These are phyloP conservation scores for Neonectria hederae DNA, from an alignment of 2,329 filamentous ascomycete species.

Conservation along the genomic window DNA sequence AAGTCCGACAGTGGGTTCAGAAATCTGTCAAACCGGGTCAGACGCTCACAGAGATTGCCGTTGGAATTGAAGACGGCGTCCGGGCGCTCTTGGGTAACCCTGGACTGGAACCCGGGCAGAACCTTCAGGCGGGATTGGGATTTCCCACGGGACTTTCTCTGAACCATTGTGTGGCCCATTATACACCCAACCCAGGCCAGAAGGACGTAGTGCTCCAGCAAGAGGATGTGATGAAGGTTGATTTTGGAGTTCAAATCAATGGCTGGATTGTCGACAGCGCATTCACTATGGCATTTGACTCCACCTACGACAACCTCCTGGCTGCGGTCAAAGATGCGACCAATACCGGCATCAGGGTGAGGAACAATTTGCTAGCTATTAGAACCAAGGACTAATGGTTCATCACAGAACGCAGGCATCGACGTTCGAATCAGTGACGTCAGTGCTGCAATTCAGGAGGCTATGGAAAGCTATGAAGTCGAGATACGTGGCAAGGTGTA, in stretches of 20 bases:
- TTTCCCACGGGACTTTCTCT: conserved; percentile 85
- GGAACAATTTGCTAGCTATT: neutral
- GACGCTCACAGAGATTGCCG: conserved; percentile 78
- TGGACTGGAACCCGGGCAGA: conserved; percentile 78
- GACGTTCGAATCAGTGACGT: conserved; percentile 87
- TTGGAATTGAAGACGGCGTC: conserved; percentile 83
- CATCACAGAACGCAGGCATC: conserved; percentile 70
- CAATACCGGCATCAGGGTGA: conserved; percentile 79
- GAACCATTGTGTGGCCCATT: conserved; percentile 84
- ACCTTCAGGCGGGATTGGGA: conserved; percentile 78
- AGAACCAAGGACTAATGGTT: conserved; percentile 4
- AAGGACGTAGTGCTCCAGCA: conserved; percentile 71
- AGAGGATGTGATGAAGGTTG: conserved; percentile 80
- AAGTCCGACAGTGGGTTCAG: conserved; percentile 83
- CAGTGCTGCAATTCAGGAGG: conserved; percentile 82
- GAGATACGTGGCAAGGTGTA: conserved; percentile 80
- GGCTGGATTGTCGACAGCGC: conserved; percentile 81
- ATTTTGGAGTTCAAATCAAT: conserved; percentile 80
- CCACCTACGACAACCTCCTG: conserved; percentile 75
- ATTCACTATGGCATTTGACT: conserved; percentile 79
- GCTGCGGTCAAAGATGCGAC: conserved; percentile 77
- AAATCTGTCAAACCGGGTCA: conserved; percentile 81
- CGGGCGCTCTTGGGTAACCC: conserved; percentile 77
- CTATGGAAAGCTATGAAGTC: conserved; percentile 91
- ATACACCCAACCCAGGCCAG: conserved; percentile 83